phyloP scores from a whole-genome alignment of 768 basidiomycete genomes.

The Leccinum ochraceum region DNA sequence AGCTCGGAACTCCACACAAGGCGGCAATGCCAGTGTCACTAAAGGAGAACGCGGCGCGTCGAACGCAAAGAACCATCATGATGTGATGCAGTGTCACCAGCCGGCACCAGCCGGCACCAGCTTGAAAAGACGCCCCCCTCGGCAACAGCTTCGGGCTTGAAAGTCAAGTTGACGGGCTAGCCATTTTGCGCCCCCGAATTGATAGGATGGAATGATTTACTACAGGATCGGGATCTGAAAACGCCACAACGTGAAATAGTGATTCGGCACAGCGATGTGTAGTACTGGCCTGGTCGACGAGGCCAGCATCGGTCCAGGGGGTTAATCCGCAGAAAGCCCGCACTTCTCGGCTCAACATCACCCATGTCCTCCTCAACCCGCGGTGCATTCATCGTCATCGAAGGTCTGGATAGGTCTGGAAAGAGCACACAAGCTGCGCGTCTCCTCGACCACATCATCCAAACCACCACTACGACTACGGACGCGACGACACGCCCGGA shows the following conservation, averaged over 20 bases:
- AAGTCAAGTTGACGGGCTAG: background rate
- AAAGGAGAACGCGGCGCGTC: background rate
- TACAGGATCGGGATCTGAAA: background rate
- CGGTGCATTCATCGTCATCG: constrained; percentile 88
- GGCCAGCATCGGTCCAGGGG: background rate
- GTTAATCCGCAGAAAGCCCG: background rate
- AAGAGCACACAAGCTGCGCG: constrained; percentile 84
- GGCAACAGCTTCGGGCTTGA: background rate
- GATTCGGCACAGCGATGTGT: too few species aligned
- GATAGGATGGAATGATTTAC: too few species aligned
- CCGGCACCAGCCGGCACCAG: too few species aligned
- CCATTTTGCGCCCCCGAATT: background rate
- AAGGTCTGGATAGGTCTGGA: constrained; percentile 94
- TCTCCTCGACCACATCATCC: constrained; percentile 54
- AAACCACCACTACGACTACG: constrained; percentile 19
- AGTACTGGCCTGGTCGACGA: background rate
- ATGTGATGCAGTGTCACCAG: background rate
- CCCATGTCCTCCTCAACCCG: constrained; percentile 32
- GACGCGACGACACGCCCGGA: background rate
- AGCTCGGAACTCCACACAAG: background rate
- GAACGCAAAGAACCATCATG: background rate
- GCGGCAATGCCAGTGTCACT: background rate
- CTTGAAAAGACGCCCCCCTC: background rate
- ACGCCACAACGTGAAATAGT: too few species aligned
- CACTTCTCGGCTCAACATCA: constrained; percentile 61